These are phyloP conservation scores for Nannizziopsis barbatae DNA, from an alignment of 2,329 filamentous ascomycete genomes.

Conservation along the genomic window DNA sequence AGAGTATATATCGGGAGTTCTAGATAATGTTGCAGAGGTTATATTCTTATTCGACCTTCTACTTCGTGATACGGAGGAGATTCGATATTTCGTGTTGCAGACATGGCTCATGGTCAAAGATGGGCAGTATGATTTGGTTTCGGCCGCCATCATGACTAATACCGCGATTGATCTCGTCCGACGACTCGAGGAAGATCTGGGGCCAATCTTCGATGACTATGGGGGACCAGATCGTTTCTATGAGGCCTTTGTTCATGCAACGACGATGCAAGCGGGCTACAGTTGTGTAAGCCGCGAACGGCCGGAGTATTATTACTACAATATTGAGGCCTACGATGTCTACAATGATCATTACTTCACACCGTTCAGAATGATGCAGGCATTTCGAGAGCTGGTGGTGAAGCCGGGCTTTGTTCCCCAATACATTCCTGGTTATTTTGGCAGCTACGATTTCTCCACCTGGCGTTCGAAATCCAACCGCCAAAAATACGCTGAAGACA, in stretches of 20 bases:
- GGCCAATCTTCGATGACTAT: slow-evolving; percentile 14
- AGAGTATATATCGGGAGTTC: slow-evolving; percentile 29
- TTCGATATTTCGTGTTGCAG: slow-evolving; percentile 16
- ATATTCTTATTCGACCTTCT: slow-evolving; percentile 18
- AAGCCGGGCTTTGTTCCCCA: not conserved
- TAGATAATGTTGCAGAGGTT: slow-evolving; percentile 15
- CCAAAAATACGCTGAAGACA: slow-evolving; percentile 30
- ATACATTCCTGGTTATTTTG: slow-evolving; percentile 5
- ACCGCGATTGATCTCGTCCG: slow-evolving; percentile 22
- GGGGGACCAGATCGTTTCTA: slow-evolving; percentile 13
- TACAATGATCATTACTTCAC: slow-evolving; percentile 2
- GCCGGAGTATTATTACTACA: slow-evolving; percentile 13
- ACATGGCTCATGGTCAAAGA: slow-evolving; percentile 19
- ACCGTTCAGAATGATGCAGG: slow-evolving; percentile 14
- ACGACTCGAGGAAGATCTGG: slow-evolving; percentile 18
- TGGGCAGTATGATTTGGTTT: slow-evolving; percentile 17
- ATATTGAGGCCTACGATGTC: slow-evolving; percentile 14
- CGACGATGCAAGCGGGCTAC: slow-evolving; percentile 10
- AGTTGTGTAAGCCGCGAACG: slow-evolving; percentile 9
- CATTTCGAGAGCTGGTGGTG: slow-evolving; percentile 10
- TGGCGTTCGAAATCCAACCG: slow-evolving; percentile 19
- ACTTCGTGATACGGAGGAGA: slow-evolving; percentile 17
- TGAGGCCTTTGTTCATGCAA: slow-evolving; percentile 8
- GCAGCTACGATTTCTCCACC: slow-evolving; percentile 13
- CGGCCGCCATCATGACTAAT: slow-evolving; percentile 21